Evolutionary conservation across 1,284 basidiomycete genomes (phyloP).

Genomic region (Papiliotrema terrestris): DNA sequence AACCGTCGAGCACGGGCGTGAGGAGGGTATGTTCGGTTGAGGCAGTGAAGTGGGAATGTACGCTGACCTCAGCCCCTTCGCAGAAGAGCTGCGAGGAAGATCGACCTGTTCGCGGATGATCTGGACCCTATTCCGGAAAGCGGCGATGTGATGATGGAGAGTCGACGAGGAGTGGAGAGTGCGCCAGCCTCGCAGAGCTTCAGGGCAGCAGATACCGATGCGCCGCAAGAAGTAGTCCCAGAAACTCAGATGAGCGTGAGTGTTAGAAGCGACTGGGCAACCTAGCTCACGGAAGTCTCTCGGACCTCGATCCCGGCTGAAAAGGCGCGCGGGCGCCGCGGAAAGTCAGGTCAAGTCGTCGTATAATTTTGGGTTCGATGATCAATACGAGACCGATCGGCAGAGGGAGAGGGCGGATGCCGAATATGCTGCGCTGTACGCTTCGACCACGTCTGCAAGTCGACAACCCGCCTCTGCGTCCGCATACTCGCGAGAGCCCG

Average conservation of each 20-base stretch:
- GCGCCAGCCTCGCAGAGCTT: neutral
- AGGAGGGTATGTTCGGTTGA: neutral
- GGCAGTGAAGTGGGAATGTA: neutral
- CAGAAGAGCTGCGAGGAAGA: conserved; percentile 1
- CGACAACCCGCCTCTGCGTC: too few relatives aligned
- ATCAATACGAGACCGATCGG: conserved; percentile 9
- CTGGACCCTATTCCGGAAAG: conserved; percentile 1
- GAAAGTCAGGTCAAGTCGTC: conserved; percentile 8
- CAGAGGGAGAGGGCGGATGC: conserved; percentile 27
- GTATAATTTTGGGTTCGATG: conserved; percentile 16
- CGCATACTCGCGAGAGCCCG: neutral
- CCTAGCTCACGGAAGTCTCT: neutral
- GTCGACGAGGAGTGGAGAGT: too few relatives aligned
- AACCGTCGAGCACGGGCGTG: neutral
- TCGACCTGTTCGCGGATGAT: conserved; percentile 6
- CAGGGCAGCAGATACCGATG: neutral
- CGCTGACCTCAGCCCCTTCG: neutral
- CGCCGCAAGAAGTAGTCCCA: neutral
- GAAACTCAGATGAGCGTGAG: neutral
- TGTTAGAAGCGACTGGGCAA: too few relatives aligned
- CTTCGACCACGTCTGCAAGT: conserved; percentile 27
- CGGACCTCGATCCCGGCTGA: conserved; percentile 3
- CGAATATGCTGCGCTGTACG: conserved; percentile 36
- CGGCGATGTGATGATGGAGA: neutral
- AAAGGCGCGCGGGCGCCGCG: conserved; percentile 9